A percentile compares a stretch with the other conserved stretches of the same genome.
Evolutionary conservation across 768 basidiomycete genomes (phyloP).

Genomic region (Psilocybe sp.): DNA sequence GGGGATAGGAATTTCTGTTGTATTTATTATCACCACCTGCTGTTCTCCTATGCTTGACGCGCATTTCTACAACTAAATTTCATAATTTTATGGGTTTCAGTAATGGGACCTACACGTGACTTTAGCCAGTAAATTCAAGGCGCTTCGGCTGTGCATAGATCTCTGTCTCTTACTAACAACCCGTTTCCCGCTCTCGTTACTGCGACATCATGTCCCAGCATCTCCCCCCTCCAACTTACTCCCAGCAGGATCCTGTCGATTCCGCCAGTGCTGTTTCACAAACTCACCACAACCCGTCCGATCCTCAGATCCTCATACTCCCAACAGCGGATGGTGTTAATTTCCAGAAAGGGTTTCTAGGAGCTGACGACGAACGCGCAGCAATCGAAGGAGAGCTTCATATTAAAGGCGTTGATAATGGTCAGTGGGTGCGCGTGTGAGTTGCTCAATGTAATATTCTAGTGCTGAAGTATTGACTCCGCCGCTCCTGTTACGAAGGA

Average conservation of each 20-base stretch:
- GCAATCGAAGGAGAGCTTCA: constrained; percentile 88
- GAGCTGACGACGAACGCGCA: constrained; percentile 78
- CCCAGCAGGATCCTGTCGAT: constrained; percentile 41
- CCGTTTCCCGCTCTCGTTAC: neutral
- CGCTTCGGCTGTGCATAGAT: neutral
- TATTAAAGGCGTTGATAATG: constrained; percentile 64
- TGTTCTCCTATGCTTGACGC: too few species aligned
- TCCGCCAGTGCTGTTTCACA: constrained; percentile 7
- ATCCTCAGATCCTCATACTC: constrained; percentile 71
- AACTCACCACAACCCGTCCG: constrained; percentile 22
- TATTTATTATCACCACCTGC: too few species aligned
- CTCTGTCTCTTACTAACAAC: constrained; percentile 5
- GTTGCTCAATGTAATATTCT: constrained; percentile 27
- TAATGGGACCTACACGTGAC: too few species aligned
- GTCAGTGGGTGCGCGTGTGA: constrained; percentile 68
- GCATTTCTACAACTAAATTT: too few species aligned
- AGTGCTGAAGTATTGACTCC: constrained; percentile 8
- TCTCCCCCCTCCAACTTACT: constrained; percentile 60
- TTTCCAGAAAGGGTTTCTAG: constrained; percentile 86
- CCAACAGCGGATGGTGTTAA: constrained; percentile 67
- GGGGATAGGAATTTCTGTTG: too few species aligned
- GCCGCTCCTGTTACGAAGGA: constrained; percentile 35
- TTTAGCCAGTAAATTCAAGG: too few species aligned
- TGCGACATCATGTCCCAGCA: constrained; percentile 32
- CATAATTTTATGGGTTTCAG: too few species aligned